Conservation (phyloP, 2,329 filamentous ascomycete species). For the Harringtonia lauricola region DNA sequence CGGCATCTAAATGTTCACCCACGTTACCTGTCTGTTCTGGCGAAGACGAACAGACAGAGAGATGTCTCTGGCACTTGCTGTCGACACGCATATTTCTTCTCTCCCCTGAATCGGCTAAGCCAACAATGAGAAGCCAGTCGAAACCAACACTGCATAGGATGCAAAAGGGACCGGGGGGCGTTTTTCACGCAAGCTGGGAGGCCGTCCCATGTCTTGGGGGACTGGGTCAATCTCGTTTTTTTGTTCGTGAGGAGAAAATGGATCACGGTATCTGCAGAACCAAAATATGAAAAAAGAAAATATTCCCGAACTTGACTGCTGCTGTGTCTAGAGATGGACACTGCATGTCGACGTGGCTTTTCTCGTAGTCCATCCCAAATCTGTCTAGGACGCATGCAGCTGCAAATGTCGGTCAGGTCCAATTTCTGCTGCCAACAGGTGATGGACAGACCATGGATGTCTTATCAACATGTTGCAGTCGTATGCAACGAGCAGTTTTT, state of each 20-base stretch:
- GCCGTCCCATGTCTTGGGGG: neutral
- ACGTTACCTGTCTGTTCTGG: slow-evolving; percentile 2
- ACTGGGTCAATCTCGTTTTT: neutral
- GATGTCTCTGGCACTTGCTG: neutral
- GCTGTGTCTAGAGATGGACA: neutral
- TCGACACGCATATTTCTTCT: neutral
- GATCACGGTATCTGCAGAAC: slow-evolving; percentile 1
- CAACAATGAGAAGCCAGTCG: neutral
- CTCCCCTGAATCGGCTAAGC: neutral
- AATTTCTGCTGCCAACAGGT: too few species aligned
- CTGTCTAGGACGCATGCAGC: too few species aligned
- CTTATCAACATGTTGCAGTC: too few species aligned
- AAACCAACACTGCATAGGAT: neutral
- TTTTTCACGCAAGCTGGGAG: neutral
- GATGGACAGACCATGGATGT: too few species aligned
- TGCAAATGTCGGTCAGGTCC: too few species aligned
- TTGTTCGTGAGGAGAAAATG: slow-evolving; percentile 1
- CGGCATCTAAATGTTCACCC: slow-evolving; percentile 66
- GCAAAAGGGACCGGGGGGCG: neutral
- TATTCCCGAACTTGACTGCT: neutral
- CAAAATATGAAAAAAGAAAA: slow-evolving; percentile 2
- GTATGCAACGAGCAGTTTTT: too few species aligned
- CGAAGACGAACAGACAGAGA: slow-evolving; percentile 2
- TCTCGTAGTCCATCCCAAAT: too few species aligned
- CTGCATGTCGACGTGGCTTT: too few species aligned